A percentile compares a stretch with the other conserved stretches of the same genome.
These are phyloP conservation scores for Decorospora gaudefroyi DNA, from an alignment of 2,329 filamentous ascomycete genomes.

Conservation along the genomic window DNA sequence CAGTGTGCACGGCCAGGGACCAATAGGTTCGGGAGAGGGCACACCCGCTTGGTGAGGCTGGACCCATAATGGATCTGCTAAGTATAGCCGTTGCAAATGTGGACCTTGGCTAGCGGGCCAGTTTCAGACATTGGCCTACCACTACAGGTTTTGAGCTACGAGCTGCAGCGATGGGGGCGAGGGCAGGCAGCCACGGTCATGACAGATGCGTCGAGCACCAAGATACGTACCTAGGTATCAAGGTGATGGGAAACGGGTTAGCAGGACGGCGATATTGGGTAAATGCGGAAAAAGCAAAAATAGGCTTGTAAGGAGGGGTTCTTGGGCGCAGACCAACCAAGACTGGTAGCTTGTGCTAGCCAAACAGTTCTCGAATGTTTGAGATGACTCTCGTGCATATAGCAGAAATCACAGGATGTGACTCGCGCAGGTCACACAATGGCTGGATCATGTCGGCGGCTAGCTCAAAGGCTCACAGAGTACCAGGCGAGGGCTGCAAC, in stretches of 20 bases:
- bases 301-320: not conserved
- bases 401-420: constrained; percentile 34
- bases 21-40: constrained; percentile 35
- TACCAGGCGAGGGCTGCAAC: constrained; percentile 15
- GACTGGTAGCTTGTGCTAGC: constrained; percentile 8
- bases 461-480: constrained; percentile 21
- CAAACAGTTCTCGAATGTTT: constrained; percentile 19
- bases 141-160: constrained; percentile 28
- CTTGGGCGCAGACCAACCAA: not conserved
- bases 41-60: constrained; percentile 31
- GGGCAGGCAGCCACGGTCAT: constrained; percentile 7
- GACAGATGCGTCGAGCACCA: not conserved
- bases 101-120: constrained; percentile 37
- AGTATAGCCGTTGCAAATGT: constrained; percentile 45
- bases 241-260: constrained; percentile 1
- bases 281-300: constrained; percentile 5
- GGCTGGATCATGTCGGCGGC: constrained; percentile 30
- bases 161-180: constrained; percentile 4
- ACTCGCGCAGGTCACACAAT: constrained; percentile 33
- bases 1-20: constrained; percentile 13
- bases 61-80: constrained; percentile 35
- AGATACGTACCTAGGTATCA: too few relatives aligned
- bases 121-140: constrained; percentile 45
- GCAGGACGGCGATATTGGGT: constrained; percentile 5
- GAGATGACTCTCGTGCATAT: constrained; percentile 21